These are phyloP conservation scores for Golubevia sp. DNA, from an alignment of 1,284 basidiomycete species.

Conservation along the genomic window DNA sequence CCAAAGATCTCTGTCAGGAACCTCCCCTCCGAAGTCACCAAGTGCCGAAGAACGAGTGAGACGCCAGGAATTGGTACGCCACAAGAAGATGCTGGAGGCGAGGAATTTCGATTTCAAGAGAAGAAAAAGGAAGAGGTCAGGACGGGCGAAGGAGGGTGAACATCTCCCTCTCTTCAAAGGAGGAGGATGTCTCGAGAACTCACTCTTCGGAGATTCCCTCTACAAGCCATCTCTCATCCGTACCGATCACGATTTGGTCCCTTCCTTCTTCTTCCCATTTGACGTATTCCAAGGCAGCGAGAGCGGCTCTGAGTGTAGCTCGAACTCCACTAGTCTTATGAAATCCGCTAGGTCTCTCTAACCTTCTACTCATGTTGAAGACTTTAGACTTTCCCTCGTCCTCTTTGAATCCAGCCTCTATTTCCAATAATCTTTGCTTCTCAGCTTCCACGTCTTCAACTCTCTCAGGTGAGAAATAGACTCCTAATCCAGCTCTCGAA, in stretches of 20 bases:
- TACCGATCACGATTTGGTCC: constrained; percentile 55
- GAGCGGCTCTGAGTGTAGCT: constrained; percentile 41
- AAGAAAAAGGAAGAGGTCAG: too few species aligned
- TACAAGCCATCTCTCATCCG: constrained; percentile 52
- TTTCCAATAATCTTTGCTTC: neutral
- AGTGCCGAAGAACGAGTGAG: constrained; percentile 17
- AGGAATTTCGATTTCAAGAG: neutral
- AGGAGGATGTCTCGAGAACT: neutral
- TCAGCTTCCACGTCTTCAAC: neutral
- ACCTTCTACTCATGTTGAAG: constrained; percentile 39
- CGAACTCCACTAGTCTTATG: constrained; percentile 17
- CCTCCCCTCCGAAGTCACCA: constrained; percentile 38
- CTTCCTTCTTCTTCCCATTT: constrained; percentile 56
- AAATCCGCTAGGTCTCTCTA: constrained; percentile 42
- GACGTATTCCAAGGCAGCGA: constrained; percentile 49
- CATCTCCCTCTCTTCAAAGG: neutral
- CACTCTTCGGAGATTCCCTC: constrained; percentile 42
- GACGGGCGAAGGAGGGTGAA: too few species aligned
- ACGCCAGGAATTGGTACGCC: constrained; percentile 48
- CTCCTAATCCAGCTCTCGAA: neutral
- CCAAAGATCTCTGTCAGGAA: constrained; percentile 57
- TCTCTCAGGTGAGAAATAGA: neutral
- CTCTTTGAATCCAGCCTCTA: neutral
- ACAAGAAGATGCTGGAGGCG: constrained; percentile 39
- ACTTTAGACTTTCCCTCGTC: neutral